Conservation (phyloP, 1,284 basidiomycete genomes). For the Stygiomarasmius scandens region DNA sequence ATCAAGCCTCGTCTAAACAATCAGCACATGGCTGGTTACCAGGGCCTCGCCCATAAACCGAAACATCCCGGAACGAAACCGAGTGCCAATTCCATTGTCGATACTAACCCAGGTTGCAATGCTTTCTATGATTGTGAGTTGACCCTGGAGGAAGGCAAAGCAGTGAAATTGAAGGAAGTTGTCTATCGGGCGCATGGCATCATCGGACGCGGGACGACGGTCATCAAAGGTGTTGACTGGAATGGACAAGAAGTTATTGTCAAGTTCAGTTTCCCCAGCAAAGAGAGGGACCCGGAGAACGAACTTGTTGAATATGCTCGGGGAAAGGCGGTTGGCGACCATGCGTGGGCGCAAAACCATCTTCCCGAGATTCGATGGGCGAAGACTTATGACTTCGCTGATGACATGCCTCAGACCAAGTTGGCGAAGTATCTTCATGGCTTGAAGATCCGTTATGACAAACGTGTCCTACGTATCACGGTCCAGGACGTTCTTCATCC, state of each 20-base stretch:
- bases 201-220: constrained; percentile 1
- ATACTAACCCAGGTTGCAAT: no score
- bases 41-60: background rate
- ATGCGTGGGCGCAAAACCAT: constrained; percentile 1
- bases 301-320: background rate
- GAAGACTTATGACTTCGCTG: background rate
- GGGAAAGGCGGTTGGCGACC: background rate
- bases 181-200: background rate
- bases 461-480: constrained; percentile 3
- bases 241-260: background rate
- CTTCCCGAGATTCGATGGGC: background rate
- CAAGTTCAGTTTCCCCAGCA: constrained; percentile 6
- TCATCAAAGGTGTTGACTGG: background rate
- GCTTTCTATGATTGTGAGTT: background rate
- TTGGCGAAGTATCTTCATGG: background rate
- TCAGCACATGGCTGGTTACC: no score
- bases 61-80: background rate
- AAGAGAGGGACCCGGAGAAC: background rate
- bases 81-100: background rate
- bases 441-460: constrained; percentile 8
- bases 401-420: background rate
- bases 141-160: background rate
- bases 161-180: background rate
- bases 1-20: no score
- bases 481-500: constrained; percentile 1